Percentiles rank a stretch among this genome's conserved stretches.
These are phyloP conservation scores for Dendrobium chrysotoxum DNA, from an alignment of 106 monocot species.

Conservation along the genomic window DNA sequence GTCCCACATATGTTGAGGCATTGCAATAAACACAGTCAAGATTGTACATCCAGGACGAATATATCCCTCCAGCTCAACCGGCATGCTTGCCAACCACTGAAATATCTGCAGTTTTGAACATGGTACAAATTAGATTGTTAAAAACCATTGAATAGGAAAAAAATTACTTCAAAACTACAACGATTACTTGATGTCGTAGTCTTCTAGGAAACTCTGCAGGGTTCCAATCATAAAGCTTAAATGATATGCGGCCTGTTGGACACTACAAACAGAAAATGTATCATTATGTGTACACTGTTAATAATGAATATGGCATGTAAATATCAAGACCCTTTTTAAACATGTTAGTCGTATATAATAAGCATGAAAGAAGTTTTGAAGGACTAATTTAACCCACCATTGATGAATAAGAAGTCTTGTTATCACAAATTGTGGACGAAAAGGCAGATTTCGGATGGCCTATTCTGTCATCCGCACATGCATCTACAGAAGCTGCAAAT, in stretches of 20 bases:
- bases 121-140: neutral
- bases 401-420: slow-evolving; percentile 72
- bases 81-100: slow-evolving; percentile 63
- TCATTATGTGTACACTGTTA: slow-evolving; percentile 4
- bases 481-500: slow-evolving; percentile 44
- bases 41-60: slow-evolving; percentile 97
- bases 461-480: slow-evolving; percentile 37
- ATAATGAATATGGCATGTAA: slow-evolving; percentile 4
- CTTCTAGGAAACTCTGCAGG: slow-evolving; percentile 95
- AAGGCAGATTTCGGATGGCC: slow-evolving; percentile 41
- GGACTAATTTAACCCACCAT: slow-evolving; percentile 30
- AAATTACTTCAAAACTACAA: slow-evolving; percentile 13
- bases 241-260: slow-evolving; percentile 95
- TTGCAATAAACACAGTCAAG: slow-evolving; percentile 88
- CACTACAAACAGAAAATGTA: slow-evolving; percentile 57
- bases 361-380: neutral
- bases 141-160: slow-evolving; percentile 9
- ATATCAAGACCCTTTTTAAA: neutral
- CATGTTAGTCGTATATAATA: neutral
- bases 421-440: slow-evolving; percentile 52
- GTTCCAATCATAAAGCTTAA: slow-evolving; percentile 99
- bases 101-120: slow-evolving; percentile 34
- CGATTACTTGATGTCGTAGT: slow-evolving; percentile 78
- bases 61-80: slow-evolving; percentile 81
- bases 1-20: slow-evolving; percentile 91